A percentile compares a stretch with the other conserved stretches of the same genome.
phyloP scores from a whole-genome alignment of 139 green algal genomes.

The Chlorella sp. region DNA sequence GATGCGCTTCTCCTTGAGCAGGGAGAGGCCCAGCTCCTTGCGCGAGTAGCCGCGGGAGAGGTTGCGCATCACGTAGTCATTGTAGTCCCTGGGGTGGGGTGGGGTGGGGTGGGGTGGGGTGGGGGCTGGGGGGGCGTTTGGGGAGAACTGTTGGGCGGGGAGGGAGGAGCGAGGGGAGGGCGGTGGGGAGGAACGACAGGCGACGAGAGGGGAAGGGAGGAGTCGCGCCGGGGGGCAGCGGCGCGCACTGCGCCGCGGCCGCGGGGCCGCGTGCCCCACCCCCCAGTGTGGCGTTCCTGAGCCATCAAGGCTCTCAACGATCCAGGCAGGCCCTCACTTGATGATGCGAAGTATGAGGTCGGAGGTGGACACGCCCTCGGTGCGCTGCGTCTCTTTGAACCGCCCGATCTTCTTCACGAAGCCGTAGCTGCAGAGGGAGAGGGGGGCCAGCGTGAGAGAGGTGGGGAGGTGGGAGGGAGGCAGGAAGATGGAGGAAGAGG shows the following conservation, averaged over 20 bases:
- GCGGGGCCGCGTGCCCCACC: no score
- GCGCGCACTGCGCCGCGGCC: no score
- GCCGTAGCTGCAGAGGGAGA: slow-evolving; percentile 43
- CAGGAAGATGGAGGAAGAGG: no score
- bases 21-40: slow-evolving; percentile 70
- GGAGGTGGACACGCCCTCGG: slow-evolving; percentile 86
- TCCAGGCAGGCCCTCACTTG: slow-evolving; percentile 16
- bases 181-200: background rate
- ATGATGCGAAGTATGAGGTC: slow-evolving; percentile 94
- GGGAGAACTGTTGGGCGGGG: background rate
- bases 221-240: no score
- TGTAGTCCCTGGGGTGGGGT: slow-evolving; percentile 74
- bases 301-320: background rate
- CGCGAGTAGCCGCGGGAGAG: slow-evolving; percentile 81
- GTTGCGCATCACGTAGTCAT: slow-evolving; percentile 93
- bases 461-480: no score
- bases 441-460: background rate
- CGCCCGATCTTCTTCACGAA: slow-evolving; percentile 80
- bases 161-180: no score
- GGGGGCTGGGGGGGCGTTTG: background rate
- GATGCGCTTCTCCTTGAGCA: slow-evolving; percentile 76
- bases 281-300: no score
- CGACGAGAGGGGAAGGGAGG: background rate
- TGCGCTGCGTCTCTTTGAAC: slow-evolving; percentile 87
- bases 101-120: background rate